These are phyloP conservation scores for Hyphopichia wangnamkhiaoensis DNA, from an alignment of 1,139 yeast species.

Conservation along the genomic window DNA sequence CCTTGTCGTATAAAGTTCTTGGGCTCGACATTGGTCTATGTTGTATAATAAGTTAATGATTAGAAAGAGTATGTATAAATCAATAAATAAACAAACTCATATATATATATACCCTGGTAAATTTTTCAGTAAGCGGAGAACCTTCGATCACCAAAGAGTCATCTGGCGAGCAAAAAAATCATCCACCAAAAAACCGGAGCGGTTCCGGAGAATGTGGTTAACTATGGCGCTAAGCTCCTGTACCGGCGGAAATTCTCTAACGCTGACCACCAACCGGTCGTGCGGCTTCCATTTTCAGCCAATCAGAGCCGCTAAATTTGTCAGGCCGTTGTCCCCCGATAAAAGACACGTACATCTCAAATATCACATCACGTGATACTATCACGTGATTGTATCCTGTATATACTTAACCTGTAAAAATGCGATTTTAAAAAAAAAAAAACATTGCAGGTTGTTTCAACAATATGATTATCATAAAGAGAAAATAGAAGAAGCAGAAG, in stretches of 20 bases:
- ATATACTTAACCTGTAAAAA: background rate
- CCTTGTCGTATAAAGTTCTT: slow-evolving; percentile 90
- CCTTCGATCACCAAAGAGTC: slow-evolving; percentile 1
- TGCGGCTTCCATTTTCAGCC: slow-evolving; percentile 5
- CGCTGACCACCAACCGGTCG: too few relatives aligned
- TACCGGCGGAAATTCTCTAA: slow-evolving; percentile 4
- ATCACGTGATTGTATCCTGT: background rate
- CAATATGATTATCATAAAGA: too few relatives aligned
- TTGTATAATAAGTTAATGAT: too few relatives aligned
- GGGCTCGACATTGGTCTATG: slow-evolving; percentile 27
- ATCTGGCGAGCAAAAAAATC: slow-evolving; percentile 1
- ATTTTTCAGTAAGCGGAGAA: too few relatives aligned
- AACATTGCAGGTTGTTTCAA: background rate
- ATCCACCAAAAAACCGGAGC: slow-evolving; percentile 6
- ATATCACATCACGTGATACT: background rate
- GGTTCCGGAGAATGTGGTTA: slow-evolving; percentile 4
- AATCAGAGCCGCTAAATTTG: slow-evolving; percentile 6
- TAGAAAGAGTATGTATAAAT: too few relatives aligned
- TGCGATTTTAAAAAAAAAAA: background rate
- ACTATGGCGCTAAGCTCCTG: too few relatives aligned
- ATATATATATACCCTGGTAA: too few relatives aligned
- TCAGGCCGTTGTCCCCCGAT: slow-evolving; percentile 2
- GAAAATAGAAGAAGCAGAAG: too few relatives aligned
- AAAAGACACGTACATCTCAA: slow-evolving; percentile 1
- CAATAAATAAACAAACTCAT: background rate